Percentiles rank a stretch among this genome's conserved stretches.
Conservation (phyloP, 495 filamentous ascomycete species). For the Daldinia vernicosa region DNA sequence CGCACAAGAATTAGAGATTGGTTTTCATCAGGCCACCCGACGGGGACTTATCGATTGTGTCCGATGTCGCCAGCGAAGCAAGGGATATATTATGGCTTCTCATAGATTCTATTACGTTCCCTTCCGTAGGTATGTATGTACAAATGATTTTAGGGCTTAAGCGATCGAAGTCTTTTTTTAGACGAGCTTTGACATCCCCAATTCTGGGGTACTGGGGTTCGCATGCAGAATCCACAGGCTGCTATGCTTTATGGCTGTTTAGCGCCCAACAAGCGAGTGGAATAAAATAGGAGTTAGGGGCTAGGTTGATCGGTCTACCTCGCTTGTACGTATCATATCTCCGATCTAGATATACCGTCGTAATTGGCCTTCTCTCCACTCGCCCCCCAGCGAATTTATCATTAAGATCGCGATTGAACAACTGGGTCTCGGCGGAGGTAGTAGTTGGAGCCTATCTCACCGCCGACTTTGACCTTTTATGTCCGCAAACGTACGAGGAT, state of each 20-base stretch:
- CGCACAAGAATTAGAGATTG: not conserved
- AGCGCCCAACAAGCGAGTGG: not conserved
- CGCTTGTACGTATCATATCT: constrained; percentile 3
- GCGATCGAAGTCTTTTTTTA: not conserved
- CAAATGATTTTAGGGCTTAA: not conserved
- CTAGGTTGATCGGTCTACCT: not conserved
- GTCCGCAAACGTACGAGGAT: constrained; percentile 38
- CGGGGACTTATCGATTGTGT: not conserved
- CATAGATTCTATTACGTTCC: not conserved
- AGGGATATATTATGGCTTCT: not conserved
- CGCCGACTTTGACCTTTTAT: constrained; percentile 29
- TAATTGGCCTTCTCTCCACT: constrained; percentile 14
- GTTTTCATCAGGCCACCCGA: constrained; percentile 11
- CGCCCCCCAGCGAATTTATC: constrained; percentile 1
- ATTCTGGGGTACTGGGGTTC: not conserved
- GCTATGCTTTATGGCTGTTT: not conserved
- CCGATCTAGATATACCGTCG: not conserved
- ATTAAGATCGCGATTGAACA: constrained; percentile 3
- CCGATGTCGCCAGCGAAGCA: constrained; percentile 24
- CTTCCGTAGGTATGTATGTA: too few relatives aligned
- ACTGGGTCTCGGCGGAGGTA: constrained; percentile 10
- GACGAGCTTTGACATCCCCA: not conserved
- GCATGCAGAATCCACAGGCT: not conserved
- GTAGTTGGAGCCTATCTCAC: constrained; percentile 21
- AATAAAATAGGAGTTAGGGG: not conserved